Base-by-base conservation (phyloP, 2,329 filamentous ascomycete genomes). In the Aureobasidium sp. region DNA sequence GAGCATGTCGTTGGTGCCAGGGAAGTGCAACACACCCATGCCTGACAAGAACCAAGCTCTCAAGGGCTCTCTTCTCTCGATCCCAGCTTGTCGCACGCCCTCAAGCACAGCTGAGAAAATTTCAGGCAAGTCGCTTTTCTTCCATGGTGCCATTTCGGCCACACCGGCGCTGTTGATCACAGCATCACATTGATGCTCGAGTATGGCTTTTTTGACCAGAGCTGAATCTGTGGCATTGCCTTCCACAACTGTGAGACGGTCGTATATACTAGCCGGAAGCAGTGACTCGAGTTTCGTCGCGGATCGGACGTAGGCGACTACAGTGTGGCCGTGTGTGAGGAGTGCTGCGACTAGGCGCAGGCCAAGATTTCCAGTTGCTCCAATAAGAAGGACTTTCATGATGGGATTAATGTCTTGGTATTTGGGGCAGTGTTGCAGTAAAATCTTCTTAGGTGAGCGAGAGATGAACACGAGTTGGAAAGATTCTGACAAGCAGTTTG, bases 371-470 rank as follows among this genome's bases (percentile, higher is more conserved):
- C 69, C 70, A 21, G 68, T 72, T 60, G 65, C 66, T 22, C 69
- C 70, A 34, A 73, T 58, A 29, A 72, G 63, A 44, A 73, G 64
- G 55, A 71, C 68, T 47, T 67, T 68, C 69, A 73, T 73, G 14
- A 19, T 42, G 34, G 32, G 10, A 2, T 45, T 34, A 5, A 14
- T 10, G 16, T 17, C 14, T 16, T 25, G 12, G 14, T 44, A 7
- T 34, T 17, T 29, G 11, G 24, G 14, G 8, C 4, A 22, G 35
- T 29, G 27, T 8, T 29, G 3, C 3, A n/a, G n/a, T n/a, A n/a
- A n/a, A n/a, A n/a, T n/a, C n/a, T n/a, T n/a, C n/a, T n/a, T n/a
- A n/a, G n/a, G n/a, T n/a, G n/a, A n/a, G n/a, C n/a, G n/a, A n/a
- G n/a, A n/a, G n/a, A n/a, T n/a, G n/a, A n/a, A n/a, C n/a, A n/a